A percentile compares a stretch with the other conserved stretches of the same genome.
Evolutionary conservation across 2,329 filamentous ascomycete species (phyloP).

Genomic region (Macroventuria anomochaeta): DNA sequence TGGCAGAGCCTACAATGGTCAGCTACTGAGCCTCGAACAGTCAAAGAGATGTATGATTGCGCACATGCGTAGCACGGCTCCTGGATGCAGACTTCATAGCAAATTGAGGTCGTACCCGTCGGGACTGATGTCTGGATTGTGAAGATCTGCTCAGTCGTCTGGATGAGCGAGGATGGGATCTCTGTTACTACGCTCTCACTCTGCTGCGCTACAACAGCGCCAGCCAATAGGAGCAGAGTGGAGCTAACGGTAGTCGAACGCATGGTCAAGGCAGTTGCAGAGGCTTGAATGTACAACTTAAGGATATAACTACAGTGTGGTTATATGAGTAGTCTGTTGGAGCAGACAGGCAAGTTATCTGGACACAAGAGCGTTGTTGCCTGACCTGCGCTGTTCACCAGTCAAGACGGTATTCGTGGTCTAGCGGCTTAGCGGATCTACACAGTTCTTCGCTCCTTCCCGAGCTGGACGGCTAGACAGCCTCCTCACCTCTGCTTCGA

Average conservation of each 20-base stretch:
- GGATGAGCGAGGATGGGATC: slow-evolving; percentile 10
- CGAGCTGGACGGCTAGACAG: slow-evolving; percentile 28
- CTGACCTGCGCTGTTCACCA: slow-evolving; percentile 12
- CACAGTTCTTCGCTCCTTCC: slow-evolving; percentile 43
- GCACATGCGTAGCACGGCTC: slow-evolving; percentile 39
- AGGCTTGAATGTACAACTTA: not conserved
- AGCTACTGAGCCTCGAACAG: not conserved
- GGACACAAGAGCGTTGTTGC: slow-evolving; percentile 7
- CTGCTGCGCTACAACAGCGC: slow-evolving; percentile 25
- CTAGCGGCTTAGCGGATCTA: slow-evolving; percentile 20
- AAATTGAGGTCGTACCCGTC: slow-evolving; percentile 21
- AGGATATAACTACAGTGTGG: not conserved
- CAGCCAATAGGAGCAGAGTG: slow-evolving; percentile 38
- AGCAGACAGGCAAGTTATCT: slow-evolving; percentile 1
- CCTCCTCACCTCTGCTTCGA: slow-evolving; percentile 21
- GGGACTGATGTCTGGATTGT: slow-evolving; percentile 39
- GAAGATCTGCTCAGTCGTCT: slow-evolving; percentile 30
- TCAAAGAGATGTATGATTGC: slow-evolving; percentile 4
- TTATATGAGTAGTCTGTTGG: not conserved
- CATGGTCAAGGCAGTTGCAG: slow-evolving; percentile 26
- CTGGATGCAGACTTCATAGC: slow-evolving; percentile 36
- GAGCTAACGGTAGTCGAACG: slow-evolving; percentile 27
- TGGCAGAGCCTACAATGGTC: slow-evolving; percentile 10
- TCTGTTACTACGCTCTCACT: slow-evolving; percentile 11
- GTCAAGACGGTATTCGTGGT: slow-evolving; percentile 12